Conservation (phyloP, 768 basidiomycete species). For the Omphalotus guepiniiformis region DNA sequence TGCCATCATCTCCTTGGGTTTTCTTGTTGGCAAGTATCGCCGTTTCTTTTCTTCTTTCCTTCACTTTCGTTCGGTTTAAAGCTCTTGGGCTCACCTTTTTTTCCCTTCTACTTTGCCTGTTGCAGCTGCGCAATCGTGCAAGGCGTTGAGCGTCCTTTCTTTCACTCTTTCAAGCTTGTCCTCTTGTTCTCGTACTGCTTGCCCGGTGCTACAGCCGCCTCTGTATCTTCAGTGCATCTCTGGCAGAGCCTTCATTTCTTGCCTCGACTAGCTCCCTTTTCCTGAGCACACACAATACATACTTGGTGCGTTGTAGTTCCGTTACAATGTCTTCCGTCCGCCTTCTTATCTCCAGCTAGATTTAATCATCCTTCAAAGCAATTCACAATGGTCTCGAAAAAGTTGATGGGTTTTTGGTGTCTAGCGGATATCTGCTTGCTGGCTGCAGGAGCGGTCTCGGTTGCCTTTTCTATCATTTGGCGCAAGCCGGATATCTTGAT, state of each 20-base stretch:
- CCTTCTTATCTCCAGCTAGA: constrained; percentile 5
- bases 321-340: not conserved
- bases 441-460: constrained; percentile 58
- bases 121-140: constrained; percentile 41
- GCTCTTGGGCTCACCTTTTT: constrained; percentile 16
- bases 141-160: constrained; percentile 70
- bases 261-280: not conserved
- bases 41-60: constrained; percentile 19
- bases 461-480: constrained; percentile 73
- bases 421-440: constrained; percentile 69
- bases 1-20: too few relatives aligned
- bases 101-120: constrained; percentile 29
- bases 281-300: not conserved
- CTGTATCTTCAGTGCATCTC: constrained; percentile 41
- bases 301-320: not conserved
- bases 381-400: constrained; percentile 67
- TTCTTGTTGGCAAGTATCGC: constrained; percentile 16
- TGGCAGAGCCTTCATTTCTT: constrained; percentile 39
- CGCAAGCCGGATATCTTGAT: constrained; percentile 61
- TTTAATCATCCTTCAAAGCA: constrained; percentile 17
- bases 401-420: constrained; percentile 67
- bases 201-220: constrained; percentile 39
- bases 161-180: constrained; percentile 29
- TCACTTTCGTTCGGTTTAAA: constrained; percentile 23
- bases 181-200: constrained; percentile 23